Evolutionary conservation across 805 yeast genomes (phyloP).

Genomic region (Candida sakaeoensis): DNA sequence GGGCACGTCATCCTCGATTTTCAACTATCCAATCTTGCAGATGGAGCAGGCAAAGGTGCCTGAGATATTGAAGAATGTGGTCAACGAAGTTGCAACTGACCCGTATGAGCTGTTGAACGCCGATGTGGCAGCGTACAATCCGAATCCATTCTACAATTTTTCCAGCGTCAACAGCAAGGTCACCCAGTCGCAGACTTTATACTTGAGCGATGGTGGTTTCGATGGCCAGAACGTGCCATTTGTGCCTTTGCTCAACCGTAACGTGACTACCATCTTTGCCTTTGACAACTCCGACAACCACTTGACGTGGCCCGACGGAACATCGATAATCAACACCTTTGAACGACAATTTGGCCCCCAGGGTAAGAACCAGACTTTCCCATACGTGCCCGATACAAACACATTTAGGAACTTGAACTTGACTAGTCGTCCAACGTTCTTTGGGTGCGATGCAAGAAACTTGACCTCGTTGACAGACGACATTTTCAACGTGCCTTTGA

Average conservation of each 20-base stretch:
- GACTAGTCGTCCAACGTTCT: conserved; percentile 70
- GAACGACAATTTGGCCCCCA: conserved; percentile 34
- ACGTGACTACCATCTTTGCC: conserved; percentile 34
- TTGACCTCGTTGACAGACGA: conserved; percentile 43
- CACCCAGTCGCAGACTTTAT: conserved; percentile 21
- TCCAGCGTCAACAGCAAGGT: conserved; percentile 24
- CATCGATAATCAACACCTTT: conserved; percentile 29
- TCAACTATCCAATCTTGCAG: conserved; percentile 61
- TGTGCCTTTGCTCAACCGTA: conserved; percentile 26
- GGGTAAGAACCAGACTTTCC: conserved; percentile 64
- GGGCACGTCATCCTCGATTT: conserved; percentile 81
- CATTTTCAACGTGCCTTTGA: conserved; percentile 59
- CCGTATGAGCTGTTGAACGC: conserved; percentile 20
- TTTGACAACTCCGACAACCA: conserved; percentile 35
- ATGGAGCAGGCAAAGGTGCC: conserved; percentile 42
- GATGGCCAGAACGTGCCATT: conserved; percentile 37
- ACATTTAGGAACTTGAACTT: conserved; percentile 59
- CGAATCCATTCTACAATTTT: conserved; percentile 57
- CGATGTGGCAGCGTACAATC: conserved; percentile 57
- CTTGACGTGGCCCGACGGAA: conserved; percentile 36
- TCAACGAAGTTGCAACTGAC: background rate
- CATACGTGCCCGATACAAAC: conserved; percentile 70
- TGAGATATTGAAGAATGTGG: conserved; percentile 20
- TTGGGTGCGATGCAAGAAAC: conserved; percentile 73
- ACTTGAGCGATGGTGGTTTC: conserved; percentile 40